Evolutionary conservation across 2,329 filamentous ascomycete genomes (phyloP).

Genomic region (Pezicula radicicola): DNA sequence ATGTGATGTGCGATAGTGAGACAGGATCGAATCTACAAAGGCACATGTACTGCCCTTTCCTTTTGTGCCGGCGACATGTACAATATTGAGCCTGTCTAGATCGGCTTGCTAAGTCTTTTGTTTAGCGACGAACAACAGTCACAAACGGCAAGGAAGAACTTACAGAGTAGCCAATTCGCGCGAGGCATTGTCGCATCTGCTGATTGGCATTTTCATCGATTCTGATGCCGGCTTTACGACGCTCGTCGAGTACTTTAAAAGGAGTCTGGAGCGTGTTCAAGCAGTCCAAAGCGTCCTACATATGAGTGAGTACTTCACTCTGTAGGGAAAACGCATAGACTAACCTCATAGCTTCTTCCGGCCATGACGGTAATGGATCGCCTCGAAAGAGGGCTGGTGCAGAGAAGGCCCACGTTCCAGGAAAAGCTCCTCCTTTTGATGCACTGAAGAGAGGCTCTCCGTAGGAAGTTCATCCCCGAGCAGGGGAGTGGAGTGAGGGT

Average conservation of each 20-base stretch:
- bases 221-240: slow-evolving; percentile 68
- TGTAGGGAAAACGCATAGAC: not conserved
- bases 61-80: slow-evolving; percentile 75
- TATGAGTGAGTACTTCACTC: not conserved
- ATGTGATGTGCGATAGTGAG: slow-evolving; percentile 39
- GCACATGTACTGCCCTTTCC: slow-evolving; percentile 74
- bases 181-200: slow-evolving; percentile 78
- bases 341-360: slow-evolving; percentile 15
- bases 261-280: slow-evolving; percentile 92
- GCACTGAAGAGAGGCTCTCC: not conserved
- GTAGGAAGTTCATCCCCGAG: not conserved
- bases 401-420: no score
- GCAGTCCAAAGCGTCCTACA: slow-evolving; percentile 78
- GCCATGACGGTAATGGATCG: not conserved
- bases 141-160: slow-evolving; percentile 5
- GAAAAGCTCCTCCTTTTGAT: not conserved
- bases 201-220: slow-evolving; percentile 69
- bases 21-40: slow-evolving; percentile 61
- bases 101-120: slow-evolving; percentile 17
- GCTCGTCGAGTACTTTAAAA: slow-evolving; percentile 74
- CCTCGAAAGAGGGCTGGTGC: not conserved
- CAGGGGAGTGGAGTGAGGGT: no score
- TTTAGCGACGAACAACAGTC: not conserved
- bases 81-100: slow-evolving; percentile 58
- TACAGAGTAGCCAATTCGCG: slow-evolving; percentile 72